These are phyloP conservation scores for Triticum dicoccoides DNA, from an alignment of 176 grass and related monocot species.

Conservation along the genomic window DNA sequence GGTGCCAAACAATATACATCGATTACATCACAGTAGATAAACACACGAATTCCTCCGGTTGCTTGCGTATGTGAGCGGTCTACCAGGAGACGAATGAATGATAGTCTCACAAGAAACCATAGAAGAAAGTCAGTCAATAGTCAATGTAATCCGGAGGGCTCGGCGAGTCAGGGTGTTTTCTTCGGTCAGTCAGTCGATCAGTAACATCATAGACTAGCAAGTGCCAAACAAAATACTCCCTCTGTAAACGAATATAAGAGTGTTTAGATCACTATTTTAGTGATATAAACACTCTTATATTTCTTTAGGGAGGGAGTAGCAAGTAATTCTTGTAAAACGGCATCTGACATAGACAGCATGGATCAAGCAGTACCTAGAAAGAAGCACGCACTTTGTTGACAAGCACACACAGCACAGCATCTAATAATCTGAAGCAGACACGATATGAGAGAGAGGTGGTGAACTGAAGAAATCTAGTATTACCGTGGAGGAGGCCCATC, in stretches of 20 bases:
- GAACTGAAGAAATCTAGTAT: background rate
- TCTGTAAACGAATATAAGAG: too few species aligned
- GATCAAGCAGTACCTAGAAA: background rate
- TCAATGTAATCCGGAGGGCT: background rate
- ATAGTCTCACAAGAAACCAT: background rate
- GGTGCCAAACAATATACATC: background rate
- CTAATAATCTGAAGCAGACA: background rate
- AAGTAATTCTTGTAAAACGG: background rate
- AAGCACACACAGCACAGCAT: too few species aligned
- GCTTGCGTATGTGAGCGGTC: background rate
- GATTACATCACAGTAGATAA: background rate
- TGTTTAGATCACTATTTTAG: too few species aligned
- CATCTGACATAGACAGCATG: background rate
- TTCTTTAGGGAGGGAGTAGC: too few species aligned
- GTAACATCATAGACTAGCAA: background rate
- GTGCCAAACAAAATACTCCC: too few species aligned
- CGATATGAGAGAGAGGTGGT: too few species aligned
- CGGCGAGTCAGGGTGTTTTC: background rate
- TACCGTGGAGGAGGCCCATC: constrained; percentile 82
- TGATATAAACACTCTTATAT: too few species aligned
- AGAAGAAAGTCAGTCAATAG: background rate
- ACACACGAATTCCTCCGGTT: background rate
- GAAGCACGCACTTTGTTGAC: background rate
- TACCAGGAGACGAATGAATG: background rate
- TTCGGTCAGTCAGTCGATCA: background rate